Evolutionary conservation across 306 rosid species (phyloP), one percentile per base, ranked within the genome.

Genomic region (Vicia sativa): DNA sequence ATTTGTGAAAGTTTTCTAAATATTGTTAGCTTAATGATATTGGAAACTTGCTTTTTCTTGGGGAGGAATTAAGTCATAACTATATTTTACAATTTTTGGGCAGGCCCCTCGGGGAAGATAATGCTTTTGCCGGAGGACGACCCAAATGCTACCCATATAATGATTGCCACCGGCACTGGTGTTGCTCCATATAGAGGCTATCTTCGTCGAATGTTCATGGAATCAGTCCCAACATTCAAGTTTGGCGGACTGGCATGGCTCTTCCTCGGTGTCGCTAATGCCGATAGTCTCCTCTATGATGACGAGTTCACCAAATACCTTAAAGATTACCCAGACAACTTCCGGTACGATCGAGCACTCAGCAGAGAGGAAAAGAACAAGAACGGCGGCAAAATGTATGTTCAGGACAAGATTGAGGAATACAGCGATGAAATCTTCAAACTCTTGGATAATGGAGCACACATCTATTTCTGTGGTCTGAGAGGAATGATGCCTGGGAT

Each of bases 401-500:
- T 93, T 62, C 99, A 93, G 75, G 99, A 93, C 60, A 93, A 93
- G 88, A 93, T 93, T 29, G 99, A 93, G 78, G 99, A 93, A 72
- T 87, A 90, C 25, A 88, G 97, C 55, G 96, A 93, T 41, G 96
- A 93, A 67, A 77, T 93, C 79, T 93, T 88, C 45, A 86, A 80
- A 61, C 95, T 90, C 42, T 77, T 93, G 81, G 99, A 90, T 46
- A 52, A 62, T 29, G 99, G 97, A 6, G 97, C 99, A 38, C 99
- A 93, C 87, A 93, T 93, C 31, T 90, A 90, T 67, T 93, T 93
- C 84, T 93, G 99, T 46, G 99, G 99, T 18, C 96, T 90, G 7
- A 93, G 78, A 77, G 99, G 99, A 58, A 93, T 93, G 99, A 90
- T 93, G 99, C 97, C 99, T 26, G 99, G 99, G 49, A 93, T 93